Evolutionary conservation across 2,329 filamentous ascomycete species (phyloP).

Genomic region (Colletotrichum lupini): DNA sequence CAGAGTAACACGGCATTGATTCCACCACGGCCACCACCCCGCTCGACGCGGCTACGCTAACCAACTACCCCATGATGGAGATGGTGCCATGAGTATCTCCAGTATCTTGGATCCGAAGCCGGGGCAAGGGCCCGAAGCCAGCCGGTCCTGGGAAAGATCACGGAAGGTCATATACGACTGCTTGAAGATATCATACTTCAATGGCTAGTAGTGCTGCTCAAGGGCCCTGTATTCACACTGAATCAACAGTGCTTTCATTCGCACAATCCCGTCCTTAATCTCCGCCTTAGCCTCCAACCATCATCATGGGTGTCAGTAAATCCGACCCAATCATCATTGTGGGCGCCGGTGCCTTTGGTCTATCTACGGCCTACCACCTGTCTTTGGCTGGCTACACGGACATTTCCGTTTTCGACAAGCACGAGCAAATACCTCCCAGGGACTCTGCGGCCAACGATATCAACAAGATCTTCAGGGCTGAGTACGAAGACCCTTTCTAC

Average conservation of each 20-base stretch:
- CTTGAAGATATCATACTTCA: constrained; percentile 17
- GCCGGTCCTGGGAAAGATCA: background rate
- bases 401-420: constrained; percentile 59
- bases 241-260: background rate
- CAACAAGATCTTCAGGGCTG: constrained; percentile 70
- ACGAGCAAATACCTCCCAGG: constrained; percentile 51
- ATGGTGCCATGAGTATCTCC: background rate
- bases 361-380: constrained; percentile 61
- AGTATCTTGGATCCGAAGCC: constrained; percentile 6
- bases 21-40: background rate
- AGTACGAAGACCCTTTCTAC: constrained; percentile 69
- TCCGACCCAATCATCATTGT: constrained; percentile 48
- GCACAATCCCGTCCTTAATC: background rate
- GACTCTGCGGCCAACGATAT: constrained; percentile 68
- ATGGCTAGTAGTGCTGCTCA: background rate
- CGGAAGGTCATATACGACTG: background rate
- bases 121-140: constrained; percentile 13
- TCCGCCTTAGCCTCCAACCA: background rate
- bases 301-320: constrained; percentile 38
- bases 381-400: constrained; percentile 54
- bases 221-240: background rate
- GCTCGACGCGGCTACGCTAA: background rate
- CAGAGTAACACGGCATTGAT: background rate
- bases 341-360: constrained; percentile 61
- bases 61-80: background rate